A percentile compares a stretch with the other conserved stretches of the same genome.
phyloP scores from a whole-genome alignment of 371 early-diverging fungal genomes.

The Mortierella sp. region DNA sequence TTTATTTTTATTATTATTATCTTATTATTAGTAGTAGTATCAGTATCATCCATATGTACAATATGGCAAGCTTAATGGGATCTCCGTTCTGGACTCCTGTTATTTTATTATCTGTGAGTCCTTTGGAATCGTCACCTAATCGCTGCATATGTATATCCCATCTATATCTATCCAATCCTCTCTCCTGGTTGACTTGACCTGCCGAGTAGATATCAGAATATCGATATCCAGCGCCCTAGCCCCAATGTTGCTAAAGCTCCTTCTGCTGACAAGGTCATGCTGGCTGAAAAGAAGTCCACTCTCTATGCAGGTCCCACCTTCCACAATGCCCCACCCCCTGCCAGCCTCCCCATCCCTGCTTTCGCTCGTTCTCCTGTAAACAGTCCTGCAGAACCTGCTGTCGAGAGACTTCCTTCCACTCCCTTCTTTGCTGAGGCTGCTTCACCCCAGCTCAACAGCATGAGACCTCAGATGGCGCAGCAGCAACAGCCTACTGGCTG shows the following conservation, averaged over 20 bases:
- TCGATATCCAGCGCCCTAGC: slow-evolving; percentile 25
- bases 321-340: slow-evolving; percentile 84
- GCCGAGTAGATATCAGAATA: slow-evolving; percentile 10
- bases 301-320: slow-evolving; percentile 86
- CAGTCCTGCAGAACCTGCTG: slow-evolving; percentile 32
- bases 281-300: slow-evolving; percentile 29
- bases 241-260: slow-evolving; percentile 21
- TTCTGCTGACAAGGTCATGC: slow-evolving; percentile 31
- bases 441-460: slow-evolving; percentile 47
- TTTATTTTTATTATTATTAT: neutral
- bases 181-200: neutral
- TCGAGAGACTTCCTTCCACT: slow-evolving; percentile 22
- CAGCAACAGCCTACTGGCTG: slow-evolving; percentile 20
- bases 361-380: slow-evolving; percentile 55
- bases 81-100: slow-evolving; percentile 4
- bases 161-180: neutral
- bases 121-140: slow-evolving; percentile 10
- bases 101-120: neutral
- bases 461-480: slow-evolving; percentile 17
- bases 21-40: neutral
- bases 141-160: neutral
- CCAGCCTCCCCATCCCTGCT: slow-evolving; percentile 80
- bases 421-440: slow-evolving; percentile 50
- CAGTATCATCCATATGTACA: neutral
- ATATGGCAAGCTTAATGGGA: neutral